phyloP scores from a whole-genome alignment of 225 moss, liverwort and hornwort species.

The Physcomitrellopsis africana region DNA sequence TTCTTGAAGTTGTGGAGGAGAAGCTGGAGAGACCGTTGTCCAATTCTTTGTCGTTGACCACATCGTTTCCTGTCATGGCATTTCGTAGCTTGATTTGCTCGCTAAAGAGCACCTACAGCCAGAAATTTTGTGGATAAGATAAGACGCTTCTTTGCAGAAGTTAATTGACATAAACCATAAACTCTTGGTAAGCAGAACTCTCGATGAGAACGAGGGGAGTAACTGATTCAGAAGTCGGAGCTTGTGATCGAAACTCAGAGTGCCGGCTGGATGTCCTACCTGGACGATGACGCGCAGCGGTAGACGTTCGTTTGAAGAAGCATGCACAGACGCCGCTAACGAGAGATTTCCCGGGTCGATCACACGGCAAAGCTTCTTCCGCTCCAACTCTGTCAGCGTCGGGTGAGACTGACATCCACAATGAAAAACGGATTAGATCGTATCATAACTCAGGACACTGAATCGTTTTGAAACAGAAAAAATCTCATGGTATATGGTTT shows the following conservation, averaged over 20 bases:
- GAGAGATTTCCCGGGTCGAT: slow-evolving; percentile 52
- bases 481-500: background rate
- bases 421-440: background rate
- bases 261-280: slow-evolving; percentile 29
- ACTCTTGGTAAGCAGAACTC: background rate
- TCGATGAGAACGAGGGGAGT: background rate
- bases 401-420: slow-evolving; percentile 45
- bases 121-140: slow-evolving; percentile 7
- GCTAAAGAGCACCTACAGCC: slow-evolving; percentile 48
- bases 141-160: background rate
- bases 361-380: slow-evolving; percentile 54
- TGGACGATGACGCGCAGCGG: slow-evolving; percentile 56
- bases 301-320: slow-evolving; percentile 57
- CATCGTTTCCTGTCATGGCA: slow-evolving; percentile 52
- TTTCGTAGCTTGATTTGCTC: slow-evolving; percentile 60
- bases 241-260: background rate
- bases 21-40: slow-evolving; percentile 36
- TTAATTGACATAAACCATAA: background rate
- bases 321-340: slow-evolving; percentile 47
- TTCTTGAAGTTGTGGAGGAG: slow-evolving; percentile 42
- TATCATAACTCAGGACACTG: too few relatives aligned
- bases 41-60: slow-evolving; percentile 47
- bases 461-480: background rate
- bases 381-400: slow-evolving; percentile 51
- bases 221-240: too few relatives aligned